phyloP scores from a whole-genome alignment of 306 rosid genomes.

The Benincasa hispida region DNA sequence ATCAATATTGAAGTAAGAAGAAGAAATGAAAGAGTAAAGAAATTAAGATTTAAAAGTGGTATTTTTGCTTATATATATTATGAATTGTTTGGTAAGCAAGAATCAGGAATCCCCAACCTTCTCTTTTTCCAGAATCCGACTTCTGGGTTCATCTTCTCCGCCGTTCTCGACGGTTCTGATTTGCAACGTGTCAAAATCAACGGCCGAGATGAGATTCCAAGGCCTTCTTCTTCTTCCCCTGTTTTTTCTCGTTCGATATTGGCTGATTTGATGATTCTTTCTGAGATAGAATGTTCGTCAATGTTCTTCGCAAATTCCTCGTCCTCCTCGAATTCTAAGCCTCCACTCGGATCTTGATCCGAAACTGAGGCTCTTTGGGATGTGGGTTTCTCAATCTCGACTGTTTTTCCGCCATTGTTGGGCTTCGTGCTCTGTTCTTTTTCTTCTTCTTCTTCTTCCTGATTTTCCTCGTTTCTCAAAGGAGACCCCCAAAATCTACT shows the following conservation, averaged over 20 bases:
- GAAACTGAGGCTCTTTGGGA: slow-evolving; percentile 25
- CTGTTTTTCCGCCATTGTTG: not conserved
- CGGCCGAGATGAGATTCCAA: slow-evolving; percentile 16
- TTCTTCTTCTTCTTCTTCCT: slow-evolving; percentile 5
- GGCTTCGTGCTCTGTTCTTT: slow-evolving; percentile 6
- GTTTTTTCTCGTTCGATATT: not conserved
- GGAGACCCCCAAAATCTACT: slow-evolving; percentile 73
- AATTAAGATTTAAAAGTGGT: not conserved
- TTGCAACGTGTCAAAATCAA: slow-evolving; percentile 63
- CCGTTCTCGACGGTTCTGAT: slow-evolving; percentile 71
- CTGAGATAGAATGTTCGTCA: slow-evolving; percentile 5
- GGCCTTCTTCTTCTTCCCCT: slow-evolving; percentile 1
- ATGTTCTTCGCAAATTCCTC: not conserved
- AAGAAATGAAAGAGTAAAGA: not conserved
- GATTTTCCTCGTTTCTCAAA: slow-evolving; percentile 16
- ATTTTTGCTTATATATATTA: slow-evolving; percentile 16
- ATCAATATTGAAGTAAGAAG: not conserved
- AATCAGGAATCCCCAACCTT: slow-evolving; percentile 37
- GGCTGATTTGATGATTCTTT: slow-evolving; percentile 23
- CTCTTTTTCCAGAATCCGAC: slow-evolving; percentile 29
- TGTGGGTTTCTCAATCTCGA: slow-evolving; percentile 15
- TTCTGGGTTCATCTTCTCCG: slow-evolving; percentile 42
- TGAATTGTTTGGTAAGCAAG: slow-evolving; percentile 25
- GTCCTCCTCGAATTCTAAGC: slow-evolving; percentile 15
- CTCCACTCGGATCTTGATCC: slow-evolving; percentile 14